Base-by-base conservation (phyloP, 306 rosid genomes). In the Macrotyloma uniflorum region DNA sequence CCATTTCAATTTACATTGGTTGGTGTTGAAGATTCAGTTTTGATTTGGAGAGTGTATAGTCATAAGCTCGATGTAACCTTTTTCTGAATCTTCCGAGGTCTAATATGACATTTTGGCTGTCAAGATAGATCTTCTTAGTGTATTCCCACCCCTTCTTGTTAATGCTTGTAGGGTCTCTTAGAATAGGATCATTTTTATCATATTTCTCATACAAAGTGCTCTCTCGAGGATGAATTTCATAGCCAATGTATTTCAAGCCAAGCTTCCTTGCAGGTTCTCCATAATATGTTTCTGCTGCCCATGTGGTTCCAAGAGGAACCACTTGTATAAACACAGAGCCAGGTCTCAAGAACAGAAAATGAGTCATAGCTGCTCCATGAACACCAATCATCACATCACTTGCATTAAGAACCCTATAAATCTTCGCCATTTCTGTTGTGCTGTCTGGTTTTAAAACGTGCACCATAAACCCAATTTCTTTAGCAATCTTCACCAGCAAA, bases 301-400 rank as follows among this genome's bases (percentile, higher is more conserved):
- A 96, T 4, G 18, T 83, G 0, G 93, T 89, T 5, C 99, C 99
- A 3, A 96, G 89, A 11, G 98, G 99, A 72, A 96, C 57, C 26
- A 93, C 91, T 87, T 96, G 99, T 74, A 96, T 93, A 51, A 93
- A 91, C 76, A 92, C 88, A 22, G 83, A 83, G 2, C 84, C 80
- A 15, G 98, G 97, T 70, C 78, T 93, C 93, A 96, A 57, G 77
- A 96, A 96, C 36, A 96, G 28, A 45, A 86, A 91, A 74, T 96
- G 99, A 2, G 99, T 96, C 99, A 96, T 88, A 16, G 99, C 99
- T 6, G 99, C 99, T 7, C 99, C 99, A 80, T 96, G 99, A 11
- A 91, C 98, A 6, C 99, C 99, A 63, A 96, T 59, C 98, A 96
- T 87, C 5, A 85, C 94, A 83, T 96, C 96, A 76, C 97, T 93